Conservation (phyloP, 2,329 filamentous ascomycete genomes). For the Arthrinium phaeospermum region DNA sequence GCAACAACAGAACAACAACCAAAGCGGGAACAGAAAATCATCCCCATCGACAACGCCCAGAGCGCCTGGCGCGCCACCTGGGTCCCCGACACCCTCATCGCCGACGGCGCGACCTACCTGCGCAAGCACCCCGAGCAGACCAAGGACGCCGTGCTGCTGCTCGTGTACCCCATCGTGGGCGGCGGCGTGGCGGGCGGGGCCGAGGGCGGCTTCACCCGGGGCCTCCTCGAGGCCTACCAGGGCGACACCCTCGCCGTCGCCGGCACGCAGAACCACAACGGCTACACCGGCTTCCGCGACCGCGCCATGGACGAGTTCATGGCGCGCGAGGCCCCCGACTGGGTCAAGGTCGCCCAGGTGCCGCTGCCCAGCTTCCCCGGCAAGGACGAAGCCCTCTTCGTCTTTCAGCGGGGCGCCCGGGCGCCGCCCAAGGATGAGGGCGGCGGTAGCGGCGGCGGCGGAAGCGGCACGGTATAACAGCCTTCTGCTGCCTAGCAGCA, state of each 20-base stretch:
- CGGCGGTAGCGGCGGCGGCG: too few relatives aligned
- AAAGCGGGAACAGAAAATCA: slow-evolving; percentile 39
- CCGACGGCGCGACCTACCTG: slow-evolving; percentile 66
- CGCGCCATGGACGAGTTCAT: slow-evolving; percentile 72
- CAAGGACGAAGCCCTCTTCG: slow-evolving; percentile 77
- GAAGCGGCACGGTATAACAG: background rate
- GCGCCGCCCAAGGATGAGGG: slow-evolving; percentile 31
- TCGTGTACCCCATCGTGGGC: slow-evolving; percentile 77
- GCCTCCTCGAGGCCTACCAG: slow-evolving; percentile 64
- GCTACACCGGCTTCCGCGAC: slow-evolving; percentile 72
- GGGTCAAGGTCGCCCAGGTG: slow-evolving; percentile 66
- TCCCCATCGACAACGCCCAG: slow-evolving; percentile 70
- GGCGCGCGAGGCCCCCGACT: slow-evolving; percentile 59
- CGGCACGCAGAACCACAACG: slow-evolving; percentile 76
- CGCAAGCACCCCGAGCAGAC: slow-evolving; percentile 52
- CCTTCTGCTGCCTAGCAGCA: background rate
- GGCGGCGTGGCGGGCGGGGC: slow-evolving; percentile 67
- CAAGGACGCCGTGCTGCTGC: slow-evolving; percentile 64
- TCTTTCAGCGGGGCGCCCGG: slow-evolving; percentile 61
- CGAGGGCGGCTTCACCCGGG: slow-evolving; percentile 68
- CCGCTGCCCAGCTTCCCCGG: slow-evolving; percentile 76
- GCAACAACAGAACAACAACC: background rate
- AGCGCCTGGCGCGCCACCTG: slow-evolving; percentile 72
- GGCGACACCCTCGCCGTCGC: slow-evolving; percentile 73
- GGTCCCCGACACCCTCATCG: slow-evolving; percentile 69